These are phyloP conservation scores for Auriscalpium vulgare DNA, from an alignment of 768 basidiomycete genomes.

Conservation along the genomic window DNA sequence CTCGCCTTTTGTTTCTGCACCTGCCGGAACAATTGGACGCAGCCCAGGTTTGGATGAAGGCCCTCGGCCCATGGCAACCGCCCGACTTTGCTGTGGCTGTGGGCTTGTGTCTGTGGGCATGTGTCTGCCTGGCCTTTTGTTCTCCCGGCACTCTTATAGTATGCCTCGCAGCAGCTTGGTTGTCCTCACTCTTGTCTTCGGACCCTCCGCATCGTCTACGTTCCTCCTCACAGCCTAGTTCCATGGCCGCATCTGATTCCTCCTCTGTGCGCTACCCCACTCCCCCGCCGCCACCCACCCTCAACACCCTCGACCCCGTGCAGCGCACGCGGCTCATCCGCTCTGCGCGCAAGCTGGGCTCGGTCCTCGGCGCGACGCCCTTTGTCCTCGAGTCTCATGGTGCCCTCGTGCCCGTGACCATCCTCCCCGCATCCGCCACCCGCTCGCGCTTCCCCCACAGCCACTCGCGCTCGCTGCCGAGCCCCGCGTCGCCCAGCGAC, in stretches of 20 bases:
- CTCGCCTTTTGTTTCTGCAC: too few species aligned
- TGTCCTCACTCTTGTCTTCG: not conserved
- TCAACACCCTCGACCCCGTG: constrained; percentile 8
- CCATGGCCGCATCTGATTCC: not conserved
- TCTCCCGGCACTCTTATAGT: not conserved
- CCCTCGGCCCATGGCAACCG: not conserved
- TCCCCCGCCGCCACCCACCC: constrained; percentile 4
- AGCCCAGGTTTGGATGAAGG: not conserved
- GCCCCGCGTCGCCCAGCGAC: not conserved
- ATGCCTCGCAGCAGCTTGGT: not conserved
- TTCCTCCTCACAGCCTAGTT: not conserved
- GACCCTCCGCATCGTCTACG: not conserved
- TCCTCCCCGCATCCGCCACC: not conserved
- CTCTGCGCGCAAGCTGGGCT: constrained; percentile 13
- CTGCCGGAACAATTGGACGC: not conserved
- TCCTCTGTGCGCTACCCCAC: not conserved
- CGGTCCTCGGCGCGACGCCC: constrained; percentile 13
- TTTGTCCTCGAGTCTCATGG: constrained; percentile 11
- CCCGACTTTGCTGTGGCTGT: not conserved
- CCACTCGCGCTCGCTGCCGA: not conserved
- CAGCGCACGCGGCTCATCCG: constrained; percentile 14
- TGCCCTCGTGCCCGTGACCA: not conserved
- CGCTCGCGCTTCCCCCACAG: not conserved
- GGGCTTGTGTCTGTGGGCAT: not conserved
- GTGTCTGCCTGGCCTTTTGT: not conserved